Base-by-base conservation (phyloP, 2,329 filamentous ascomycete species). In the Exserohilum turcica region DNA sequence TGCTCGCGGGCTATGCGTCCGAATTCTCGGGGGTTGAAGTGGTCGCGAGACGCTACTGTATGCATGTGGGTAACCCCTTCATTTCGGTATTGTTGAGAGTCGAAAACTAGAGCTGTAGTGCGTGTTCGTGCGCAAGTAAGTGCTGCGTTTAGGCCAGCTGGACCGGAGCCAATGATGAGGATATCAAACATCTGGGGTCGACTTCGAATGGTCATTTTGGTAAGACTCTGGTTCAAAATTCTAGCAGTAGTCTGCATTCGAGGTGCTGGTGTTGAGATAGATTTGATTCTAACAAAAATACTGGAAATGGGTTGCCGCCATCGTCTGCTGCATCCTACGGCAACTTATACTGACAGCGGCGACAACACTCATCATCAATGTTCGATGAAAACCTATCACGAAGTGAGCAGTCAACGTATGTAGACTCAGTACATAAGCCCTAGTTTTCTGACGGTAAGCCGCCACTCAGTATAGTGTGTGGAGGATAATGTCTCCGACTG, bases 1-100 rank as follows among this genome's bases (percentile, higher is more conserved):
- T 77, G 68, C 33, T 68, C 61, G 35, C 72, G 67, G 3, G 72
- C 67, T 7, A 70, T 70, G 6, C 52, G 60, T 8, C 68, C 66
- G 56, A 72, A 71, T 15, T 63, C 57, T 29, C 57, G 43, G 1
- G 68, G 68, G 28, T 67, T 53, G 27, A 61, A 29, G 54, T 72
- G 68, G 52, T 71, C 70, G 10, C 69, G 59, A 0, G 68, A 67
- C 1, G 65, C 62, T 3, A 72, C 61, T 0, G 61, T 68, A 65
- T 82, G 80, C 78, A 82, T 80, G 60, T 80, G 75, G 2, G 59
- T 54, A 2, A 75, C 70, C 13, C 61, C 57, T 21, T 63, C 65
- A 56, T 82, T 82, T 47, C 80, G 76, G 59, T 77, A 82, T 6
- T 59, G 55, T 3, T 61, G 62, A 0, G 71, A 74, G 55, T 79